A percentile compares a stretch with the other conserved stretches of the same genome.
Conservation (phyloP, 2,329 filamentous ascomycete genomes). For the Fusarium sp. region DNA sequence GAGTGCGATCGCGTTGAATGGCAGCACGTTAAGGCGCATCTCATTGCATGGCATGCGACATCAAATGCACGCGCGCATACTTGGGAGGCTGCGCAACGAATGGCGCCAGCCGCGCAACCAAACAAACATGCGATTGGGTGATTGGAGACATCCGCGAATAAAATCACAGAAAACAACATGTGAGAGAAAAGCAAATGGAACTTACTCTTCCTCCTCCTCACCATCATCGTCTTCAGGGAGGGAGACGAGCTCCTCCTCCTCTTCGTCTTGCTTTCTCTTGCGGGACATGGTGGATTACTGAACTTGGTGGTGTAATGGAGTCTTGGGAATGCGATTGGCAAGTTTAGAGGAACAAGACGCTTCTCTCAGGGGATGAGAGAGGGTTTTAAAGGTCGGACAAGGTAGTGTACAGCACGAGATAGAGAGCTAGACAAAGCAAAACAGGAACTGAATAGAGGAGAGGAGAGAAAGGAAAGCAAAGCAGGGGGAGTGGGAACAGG, state of each 20-base stretch:
- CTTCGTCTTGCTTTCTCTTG: constrained; percentile 66
- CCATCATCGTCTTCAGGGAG: constrained; percentile 63
- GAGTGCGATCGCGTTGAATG: neutral
- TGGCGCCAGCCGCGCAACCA: constrained; percentile 1
- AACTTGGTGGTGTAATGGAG: constrained; percentile 13
- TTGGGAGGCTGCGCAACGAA: constrained; percentile 29
- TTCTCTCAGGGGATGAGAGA: constrained; percentile 25
- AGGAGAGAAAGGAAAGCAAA: constrained; percentile 29
- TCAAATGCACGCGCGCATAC: constrained; percentile 33
- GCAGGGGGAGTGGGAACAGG: constrained; percentile 36
- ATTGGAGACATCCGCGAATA: constrained; percentile 1
- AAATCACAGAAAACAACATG: constrained; percentile 8
- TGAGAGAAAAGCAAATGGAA: constrained; percentile 16
- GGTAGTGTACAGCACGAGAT: constrained; percentile 25
- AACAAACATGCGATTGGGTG: constrained; percentile 27
- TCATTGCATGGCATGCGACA: constrained; percentile 34
- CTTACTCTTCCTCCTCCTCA: constrained; percentile 67
- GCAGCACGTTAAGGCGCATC: constrained; percentile 13
- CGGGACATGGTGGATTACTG: constrained; percentile 56
- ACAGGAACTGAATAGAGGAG: constrained; percentile 23
- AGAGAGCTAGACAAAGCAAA: constrained; percentile 19
- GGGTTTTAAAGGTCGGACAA: constrained; percentile 34
- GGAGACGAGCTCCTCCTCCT: constrained; percentile 65
- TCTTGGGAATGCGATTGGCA: constrained; percentile 23
- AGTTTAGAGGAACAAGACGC: neutral